Percentiles rank a stretch among this genome's conserved stretches.
These are phyloP conservation scores for Metschnikowia cerradonensis DNA, from an alignment of 805 yeast genomes.

Conservation along the genomic window DNA sequence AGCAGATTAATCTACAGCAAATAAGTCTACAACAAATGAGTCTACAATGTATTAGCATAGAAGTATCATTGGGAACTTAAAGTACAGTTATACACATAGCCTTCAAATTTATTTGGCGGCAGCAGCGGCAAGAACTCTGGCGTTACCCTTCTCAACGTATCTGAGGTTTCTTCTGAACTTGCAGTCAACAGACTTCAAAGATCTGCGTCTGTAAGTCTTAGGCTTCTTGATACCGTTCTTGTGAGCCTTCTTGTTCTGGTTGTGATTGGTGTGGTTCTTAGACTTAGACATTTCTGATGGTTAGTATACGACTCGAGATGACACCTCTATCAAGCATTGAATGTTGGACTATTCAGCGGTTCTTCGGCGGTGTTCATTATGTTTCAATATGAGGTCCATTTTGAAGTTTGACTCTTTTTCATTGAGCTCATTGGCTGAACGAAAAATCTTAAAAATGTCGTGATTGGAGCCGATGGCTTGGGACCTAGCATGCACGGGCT, in stretches of 20 bases:
- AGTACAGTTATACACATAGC: slow-evolving; percentile 8
- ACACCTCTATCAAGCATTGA: slow-evolving; percentile 13
- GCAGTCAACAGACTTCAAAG: slow-evolving; percentile 98
- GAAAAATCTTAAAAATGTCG: too few species aligned
- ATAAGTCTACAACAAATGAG: background rate
- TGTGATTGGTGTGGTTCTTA: slow-evolving; percentile 99
- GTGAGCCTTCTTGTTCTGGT: slow-evolving; percentile 99
- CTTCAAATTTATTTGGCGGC: slow-evolving; percentile 13
- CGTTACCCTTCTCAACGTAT: slow-evolving; percentile 97
- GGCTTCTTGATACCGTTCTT: slow-evolving; percentile 99
- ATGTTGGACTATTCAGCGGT: background rate
- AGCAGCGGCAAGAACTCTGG: slow-evolving; percentile 73
- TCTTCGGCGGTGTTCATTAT: background rate
- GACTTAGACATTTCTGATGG: slow-evolving; percentile 85
- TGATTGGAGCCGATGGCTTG: too few species aligned
- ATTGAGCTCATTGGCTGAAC: background rate
- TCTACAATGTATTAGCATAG: slow-evolving; percentile 7
- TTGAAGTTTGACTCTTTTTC: background rate
- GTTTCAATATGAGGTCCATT: background rate
- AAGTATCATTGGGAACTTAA: slow-evolving; percentile 16
- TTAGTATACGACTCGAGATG: slow-evolving; percentile 22
- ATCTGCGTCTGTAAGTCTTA: slow-evolving; percentile 95
- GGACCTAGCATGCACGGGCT: background rate
- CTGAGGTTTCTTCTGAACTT: slow-evolving; percentile 99
- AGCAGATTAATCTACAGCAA: background rate